Evolutionary conservation across 2,329 filamentous ascomycete species (phyloP).

Genomic region (Microdochium bolleyi): DNA sequence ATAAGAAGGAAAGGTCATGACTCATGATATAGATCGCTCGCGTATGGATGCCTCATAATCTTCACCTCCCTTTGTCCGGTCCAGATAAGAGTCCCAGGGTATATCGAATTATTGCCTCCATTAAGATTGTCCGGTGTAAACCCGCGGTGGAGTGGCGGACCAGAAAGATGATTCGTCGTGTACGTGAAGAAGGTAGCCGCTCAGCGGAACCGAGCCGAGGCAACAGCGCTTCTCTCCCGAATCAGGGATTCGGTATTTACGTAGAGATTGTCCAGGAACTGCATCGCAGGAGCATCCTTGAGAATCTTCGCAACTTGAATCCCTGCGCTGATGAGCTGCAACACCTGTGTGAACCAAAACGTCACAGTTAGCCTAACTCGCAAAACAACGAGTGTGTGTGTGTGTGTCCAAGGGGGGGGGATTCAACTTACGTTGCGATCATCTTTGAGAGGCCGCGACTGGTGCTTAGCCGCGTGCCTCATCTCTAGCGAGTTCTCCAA

Average conservation of each 20-base stretch:
- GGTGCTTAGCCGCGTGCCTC: constrained; percentile 77
- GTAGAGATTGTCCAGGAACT: constrained; percentile 74
- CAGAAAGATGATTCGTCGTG: not conserved
- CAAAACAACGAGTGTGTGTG: not conserved
- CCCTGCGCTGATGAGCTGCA: constrained; percentile 80
- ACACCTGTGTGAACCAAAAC: constrained; percentile 34
- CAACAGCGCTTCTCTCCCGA: constrained; percentile 50
- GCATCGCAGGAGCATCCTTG: constrained; percentile 77
- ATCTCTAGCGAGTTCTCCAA: constrained; percentile 84
- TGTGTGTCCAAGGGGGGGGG: not conserved
- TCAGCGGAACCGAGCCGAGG: constrained; percentile 32
- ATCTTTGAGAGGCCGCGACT: constrained; percentile 76
- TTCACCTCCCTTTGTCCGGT: not conserved
- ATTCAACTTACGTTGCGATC: constrained; percentile 52
- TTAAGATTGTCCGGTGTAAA: not conserved
- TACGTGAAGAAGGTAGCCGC: not conserved
- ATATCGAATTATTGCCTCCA: too few species aligned
- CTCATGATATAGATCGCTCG: constrained; percentile 8
- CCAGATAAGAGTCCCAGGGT: not conserved
- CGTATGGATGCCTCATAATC: not conserved
- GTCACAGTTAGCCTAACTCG: not conserved
- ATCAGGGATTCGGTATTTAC: constrained; percentile 74
- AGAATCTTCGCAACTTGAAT: constrained; percentile 83
- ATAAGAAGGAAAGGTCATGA: constrained; percentile 11
- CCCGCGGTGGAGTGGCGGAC: not conserved